Evolutionary conservation across 352 stramenopile genomes (phyloP).

Genomic region (Phytopythium boreale): DNA sequence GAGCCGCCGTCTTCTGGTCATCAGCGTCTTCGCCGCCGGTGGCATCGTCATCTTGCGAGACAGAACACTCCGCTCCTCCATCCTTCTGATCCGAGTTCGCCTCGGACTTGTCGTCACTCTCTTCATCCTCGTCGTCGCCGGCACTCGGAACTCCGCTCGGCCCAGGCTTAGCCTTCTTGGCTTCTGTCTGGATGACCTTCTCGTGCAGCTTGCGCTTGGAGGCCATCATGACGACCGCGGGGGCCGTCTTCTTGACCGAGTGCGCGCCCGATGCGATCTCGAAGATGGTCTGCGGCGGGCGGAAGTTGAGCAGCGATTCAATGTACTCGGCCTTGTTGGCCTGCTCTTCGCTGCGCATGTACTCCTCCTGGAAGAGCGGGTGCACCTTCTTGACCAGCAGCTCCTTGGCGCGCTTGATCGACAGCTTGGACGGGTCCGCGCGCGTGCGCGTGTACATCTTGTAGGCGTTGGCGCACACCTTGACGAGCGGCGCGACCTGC

Average conservation of each 20-base stretch:
- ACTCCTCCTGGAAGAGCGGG: slow-evolving; percentile 88
- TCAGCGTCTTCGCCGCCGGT: neutral
- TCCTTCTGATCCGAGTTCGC: neutral
- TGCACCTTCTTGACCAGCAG: slow-evolving; percentile 90
- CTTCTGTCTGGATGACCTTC: slow-evolving; percentile 81
- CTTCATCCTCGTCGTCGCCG: slow-evolving; percentile 25
- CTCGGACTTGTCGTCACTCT: slow-evolving; percentile 4
- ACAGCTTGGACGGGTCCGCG: slow-evolving; percentile 93
- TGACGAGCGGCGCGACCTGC: slow-evolving; percentile 71
- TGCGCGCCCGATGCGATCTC: slow-evolving; percentile 89
- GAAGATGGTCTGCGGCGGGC: slow-evolving; percentile 95
- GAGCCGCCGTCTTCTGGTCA: slow-evolving; percentile 5
- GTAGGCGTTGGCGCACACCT: slow-evolving; percentile 96
- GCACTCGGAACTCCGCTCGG: slow-evolving; percentile 26
- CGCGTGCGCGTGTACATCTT: slow-evolving; percentile 97
- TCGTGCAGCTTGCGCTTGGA: slow-evolving; percentile 83
- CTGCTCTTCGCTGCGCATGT: slow-evolving; percentile 79
- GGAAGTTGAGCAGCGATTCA: slow-evolving; percentile 89
- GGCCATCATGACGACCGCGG: slow-evolving; percentile 82
- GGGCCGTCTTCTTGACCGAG: slow-evolving; percentile 74
- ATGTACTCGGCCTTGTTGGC: slow-evolving; percentile 90
- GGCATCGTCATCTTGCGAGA: slow-evolving; percentile 15
- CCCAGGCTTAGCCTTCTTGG: slow-evolving; percentile 38
- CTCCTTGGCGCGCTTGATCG: slow-evolving; percentile 93
- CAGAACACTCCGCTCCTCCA: neutral